Evolutionary conservation across 202 grass and related monocot species (phyloP), one percentile per base, ranked within the genome.

Genomic region (Cymbopogon flexuosus): DNA sequence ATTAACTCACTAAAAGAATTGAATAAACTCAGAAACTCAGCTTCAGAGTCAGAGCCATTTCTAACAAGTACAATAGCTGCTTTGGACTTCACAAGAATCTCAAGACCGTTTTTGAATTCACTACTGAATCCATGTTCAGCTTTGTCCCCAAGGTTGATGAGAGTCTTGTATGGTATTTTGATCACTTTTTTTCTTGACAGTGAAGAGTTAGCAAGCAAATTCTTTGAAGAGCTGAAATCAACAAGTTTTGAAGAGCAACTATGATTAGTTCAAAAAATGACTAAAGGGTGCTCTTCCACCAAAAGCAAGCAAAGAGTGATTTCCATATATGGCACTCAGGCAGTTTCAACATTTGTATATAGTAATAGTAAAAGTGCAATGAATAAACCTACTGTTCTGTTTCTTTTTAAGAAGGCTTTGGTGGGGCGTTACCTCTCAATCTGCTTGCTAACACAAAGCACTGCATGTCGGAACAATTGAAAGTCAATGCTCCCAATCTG

Each of bases 401-500:
- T 78, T 88, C 27, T 68, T 27, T 68, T 43, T 23, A 78, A 84
- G 9, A 62, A 47, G 11, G 23, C 43, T 8, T 75, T 40, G 29
- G n/a, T n/a, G n/a, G n/a, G n/a, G n/a, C 13, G 33, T 61, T 57
- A 99, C 96, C 88, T 91, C 66, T 76, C 69, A 67, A 45, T 72
- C 52, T 87, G 82, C 45, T 88, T 89, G 83, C 74, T 89, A 23
- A 87, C 67, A 80, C 79, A 88, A 46, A 87, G 81, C 23, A 99
- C 68, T 62, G 84, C 96, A 91, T 88, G 90, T 39, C 85, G 89
- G 68, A 99, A 79, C 66, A 99, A 85, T 40, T 89, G 91, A 39
- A 91, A 91, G 66, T 99, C 96, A 59, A 95, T 84, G 82, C 72
- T 49, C 7, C 82, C 85, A 76, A 99, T 93, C 70, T 99, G 92